Evolutionary conservation across 1,284 basidiomycete species (phyloP).

Genomic region (Pseudozyma sp.): DNA sequence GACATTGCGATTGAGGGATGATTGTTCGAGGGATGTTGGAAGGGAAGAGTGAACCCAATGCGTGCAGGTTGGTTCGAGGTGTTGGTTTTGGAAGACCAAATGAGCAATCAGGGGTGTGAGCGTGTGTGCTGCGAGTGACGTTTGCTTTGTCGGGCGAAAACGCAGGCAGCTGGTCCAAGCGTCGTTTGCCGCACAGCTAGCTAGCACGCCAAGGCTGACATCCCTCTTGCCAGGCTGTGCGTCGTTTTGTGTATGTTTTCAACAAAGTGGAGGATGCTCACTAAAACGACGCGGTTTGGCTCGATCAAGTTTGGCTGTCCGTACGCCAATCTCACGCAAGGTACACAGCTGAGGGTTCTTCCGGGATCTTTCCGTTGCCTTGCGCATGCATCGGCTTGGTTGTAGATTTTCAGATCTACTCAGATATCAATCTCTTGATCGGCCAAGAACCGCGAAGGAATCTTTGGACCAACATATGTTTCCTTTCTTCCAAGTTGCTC

Average conservation of each 20-base stretch:
- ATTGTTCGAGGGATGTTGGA: slow-evolving; percentile 1
- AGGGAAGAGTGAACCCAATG: background rate
- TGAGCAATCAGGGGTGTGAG: background rate
- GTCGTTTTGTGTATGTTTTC: no score
- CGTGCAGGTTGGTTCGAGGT: background rate
- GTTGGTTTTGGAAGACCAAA: slow-evolving; percentile 10
- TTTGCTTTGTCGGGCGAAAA: background rate
- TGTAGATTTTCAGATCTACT: background rate
- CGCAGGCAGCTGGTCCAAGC: background rate
- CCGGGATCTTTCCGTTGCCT: slow-evolving; percentile 27
- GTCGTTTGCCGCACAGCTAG: background rate
- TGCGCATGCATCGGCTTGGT: no score
- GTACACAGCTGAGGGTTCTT: background rate
- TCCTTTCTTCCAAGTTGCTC: slow-evolving; percentile 5
- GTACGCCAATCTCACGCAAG: background rate
- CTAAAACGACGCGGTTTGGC: no score
- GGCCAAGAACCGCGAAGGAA: background rate
- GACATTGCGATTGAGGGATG: slow-evolving; percentile 34
- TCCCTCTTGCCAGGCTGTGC: no score
- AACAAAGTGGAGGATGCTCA: slow-evolving; percentile 7
- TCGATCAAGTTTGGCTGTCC: no score
- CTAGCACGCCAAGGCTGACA: no score
- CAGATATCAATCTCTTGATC: slow-evolving; percentile 12
- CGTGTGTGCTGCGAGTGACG: background rate
- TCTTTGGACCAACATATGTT: background rate